A percentile compares a stretch with the other conserved stretches of the same genome.
phyloP scores from a whole-genome alignment of 805 yeast species.

The Wickerhamomyces sydowiorum region DNA sequence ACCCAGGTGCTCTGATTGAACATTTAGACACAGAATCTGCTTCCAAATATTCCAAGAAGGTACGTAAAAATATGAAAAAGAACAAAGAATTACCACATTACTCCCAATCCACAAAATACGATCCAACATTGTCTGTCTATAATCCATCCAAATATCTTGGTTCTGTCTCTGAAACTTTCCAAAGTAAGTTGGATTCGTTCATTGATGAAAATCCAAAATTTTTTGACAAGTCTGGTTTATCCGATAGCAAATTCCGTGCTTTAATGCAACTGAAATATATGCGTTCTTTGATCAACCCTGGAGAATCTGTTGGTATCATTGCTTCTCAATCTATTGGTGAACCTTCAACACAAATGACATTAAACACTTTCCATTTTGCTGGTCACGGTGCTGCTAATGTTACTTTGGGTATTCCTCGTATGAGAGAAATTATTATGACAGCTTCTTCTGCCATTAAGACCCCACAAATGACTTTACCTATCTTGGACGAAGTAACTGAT shows the following conservation, averaged over 20 bases:
- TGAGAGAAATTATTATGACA: constrained; percentile 99
- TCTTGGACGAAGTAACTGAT: constrained; percentile 73
- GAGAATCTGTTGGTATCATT: constrained; percentile 97
- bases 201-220: constrained; percentile 48
- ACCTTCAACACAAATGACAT: constrained; percentile 99
- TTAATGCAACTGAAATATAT: constrained; percentile 97
- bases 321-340: constrained; percentile 99
- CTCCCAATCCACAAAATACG: constrained; percentile 60
- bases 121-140: constrained; percentile 80
- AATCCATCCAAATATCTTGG: constrained; percentile 91
- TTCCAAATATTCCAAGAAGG: constrained; percentile 72
- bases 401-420: constrained; percentile 98
- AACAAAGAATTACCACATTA: constrained; percentile 58
- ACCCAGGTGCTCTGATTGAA: constrained; percentile 67
- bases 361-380: constrained; percentile 95
- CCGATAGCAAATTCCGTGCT: constrained; percentile 82
- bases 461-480: constrained; percentile 97
- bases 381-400: constrained; percentile 99
- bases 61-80: constrained; percentile 64
- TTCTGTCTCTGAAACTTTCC: constrained; percentile 86
- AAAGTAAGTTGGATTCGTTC: constrained; percentile 68
- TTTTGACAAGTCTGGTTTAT: constrained; percentile 50
- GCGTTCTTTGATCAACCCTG: constrained; percentile 93
- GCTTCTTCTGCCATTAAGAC: constrained; percentile 94
- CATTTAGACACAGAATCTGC: constrained; percentile 86